Evolutionary conservation across 805 yeast species (phyloP), one percentile per base, ranked within the genome.

Genomic region (Maudiozyma bulderi): DNA sequence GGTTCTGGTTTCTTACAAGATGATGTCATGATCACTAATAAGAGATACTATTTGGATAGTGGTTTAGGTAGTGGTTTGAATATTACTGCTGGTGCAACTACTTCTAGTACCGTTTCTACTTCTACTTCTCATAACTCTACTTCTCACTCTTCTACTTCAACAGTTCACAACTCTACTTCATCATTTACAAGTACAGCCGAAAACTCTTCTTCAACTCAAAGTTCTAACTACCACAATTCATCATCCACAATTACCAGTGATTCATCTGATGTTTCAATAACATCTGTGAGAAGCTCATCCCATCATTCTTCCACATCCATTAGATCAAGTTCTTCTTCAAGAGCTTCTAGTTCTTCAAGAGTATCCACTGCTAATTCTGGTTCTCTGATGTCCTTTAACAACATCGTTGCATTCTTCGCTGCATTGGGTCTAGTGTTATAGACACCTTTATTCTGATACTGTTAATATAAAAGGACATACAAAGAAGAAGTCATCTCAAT

Each of bases 41-140:
- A 80, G 45, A 70, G 71, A 57, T 77, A 89, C 5, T 68, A 75
- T 59, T 67, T 89, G 51, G 84, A 79, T 11, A 73, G 78, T 41
- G 60, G 65, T n/a, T 80, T 75, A 32, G 86, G 81, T 32, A 71
- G 82, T 31, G 96, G 96, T 9, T 69, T 78, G 45, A 75, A 86
- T 57, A 80, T 81, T 14, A 71, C 74, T 45, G 57, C 45, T 6
- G 53, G 54, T 34, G 50, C 44, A 26, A 32, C 43, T 5, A 38
- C 44, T 7, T 28, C 50, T 8, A 40, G 48, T 20, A 44, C 48
- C 9, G 28, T 50, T 5, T 39, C 51, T 11, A 48, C 51, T 1
- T 40, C 46, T 1, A 47, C 54, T 7, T 35, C 52, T 10, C 35
- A 50, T 1, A 40, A 52, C 2, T 41, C 52, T 13, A 43, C 56